A percentile compares a stretch with the other conserved stretches of the same genome.
phyloP scores from a whole-genome alignment of 148 eudicot species.

The Cornus florida region DNA sequence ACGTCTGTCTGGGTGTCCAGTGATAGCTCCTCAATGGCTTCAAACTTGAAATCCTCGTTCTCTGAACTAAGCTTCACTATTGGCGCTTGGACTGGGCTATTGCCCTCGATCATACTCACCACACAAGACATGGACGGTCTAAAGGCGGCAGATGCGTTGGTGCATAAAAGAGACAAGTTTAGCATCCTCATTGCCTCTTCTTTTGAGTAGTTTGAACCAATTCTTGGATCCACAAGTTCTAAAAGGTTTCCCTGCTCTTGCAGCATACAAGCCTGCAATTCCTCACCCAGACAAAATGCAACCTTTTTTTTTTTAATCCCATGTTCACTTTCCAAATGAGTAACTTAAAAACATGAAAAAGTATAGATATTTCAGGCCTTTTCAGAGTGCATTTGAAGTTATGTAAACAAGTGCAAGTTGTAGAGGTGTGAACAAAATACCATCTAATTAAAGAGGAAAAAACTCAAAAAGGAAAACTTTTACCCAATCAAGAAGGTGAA shows the following conservation, averaged over 20 bases:
- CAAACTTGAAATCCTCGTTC: conserved; percentile 22
- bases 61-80: conserved; percentile 5
- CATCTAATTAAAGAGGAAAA: not conserved
- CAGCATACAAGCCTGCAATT: conserved; percentile 52
- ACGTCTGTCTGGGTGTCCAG: conserved; percentile 20
- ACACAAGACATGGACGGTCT: conserved; percentile 40
- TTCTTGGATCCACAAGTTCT: conserved; percentile 48
- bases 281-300: too few species aligned
- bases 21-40: conserved; percentile 23
- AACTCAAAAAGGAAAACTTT: not conserved
- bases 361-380: not conserved
- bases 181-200: conserved; percentile 35
- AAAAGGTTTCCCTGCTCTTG: conserved; percentile 60
- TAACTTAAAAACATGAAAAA: too few species aligned
- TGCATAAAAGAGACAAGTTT: conserved; percentile 30
- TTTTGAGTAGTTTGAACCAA: conserved; percentile 39
- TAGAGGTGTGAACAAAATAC: too few species aligned
- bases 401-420: not conserved
- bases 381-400: not conserved
- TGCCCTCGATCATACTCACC: conserved; percentile 42
- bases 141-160: conserved; percentile 35
- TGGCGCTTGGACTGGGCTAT: conserved; percentile 26
- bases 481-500: conserved; percentile 72
- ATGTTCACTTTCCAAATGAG: too few species aligned
- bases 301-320: too few species aligned